Conservation (phyloP, 257 asterid genomes). For the Solanum etuberosum region DNA sequence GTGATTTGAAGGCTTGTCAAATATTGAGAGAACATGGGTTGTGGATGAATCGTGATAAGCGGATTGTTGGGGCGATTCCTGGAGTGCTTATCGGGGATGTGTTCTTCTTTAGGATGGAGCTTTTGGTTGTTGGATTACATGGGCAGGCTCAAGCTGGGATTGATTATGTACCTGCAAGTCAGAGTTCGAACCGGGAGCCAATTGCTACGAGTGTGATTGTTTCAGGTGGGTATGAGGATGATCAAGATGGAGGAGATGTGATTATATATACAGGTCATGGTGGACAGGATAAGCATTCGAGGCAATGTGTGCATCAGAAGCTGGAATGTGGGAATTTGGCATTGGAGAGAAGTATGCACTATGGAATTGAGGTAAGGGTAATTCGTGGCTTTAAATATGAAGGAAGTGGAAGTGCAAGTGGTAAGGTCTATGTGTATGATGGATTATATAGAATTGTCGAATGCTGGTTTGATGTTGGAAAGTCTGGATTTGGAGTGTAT, state of each 20-base stretch:
- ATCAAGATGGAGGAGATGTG: slow-evolving; percentile 71
- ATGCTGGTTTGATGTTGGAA: slow-evolving; percentile 75
- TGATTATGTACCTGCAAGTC: slow-evolving; percentile 58
- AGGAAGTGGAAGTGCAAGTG: slow-evolving; percentile 61
- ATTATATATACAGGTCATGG: slow-evolving; percentile 92
- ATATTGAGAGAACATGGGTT: slow-evolving; percentile 42
- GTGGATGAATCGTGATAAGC: slow-evolving; percentile 72
- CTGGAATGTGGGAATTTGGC: slow-evolving; percentile 81
- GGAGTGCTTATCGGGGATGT: slow-evolving; percentile 68
- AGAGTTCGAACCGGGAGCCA: slow-evolving; percentile 79
- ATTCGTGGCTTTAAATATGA: slow-evolving; percentile 73
- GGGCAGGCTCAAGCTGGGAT: slow-evolving; percentile 91
- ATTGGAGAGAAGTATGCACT: slow-evolving; percentile 72
- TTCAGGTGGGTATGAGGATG: slow-evolving; percentile 92
- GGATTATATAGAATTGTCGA: slow-evolving; percentile 56
- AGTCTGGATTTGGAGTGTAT: slow-evolving; percentile 69
- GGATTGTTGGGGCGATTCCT: slow-evolving; percentile 73
- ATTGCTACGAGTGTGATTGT: slow-evolving; percentile 84
- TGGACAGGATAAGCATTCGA: slow-evolving; percentile 58
- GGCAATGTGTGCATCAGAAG: slow-evolving; percentile 69
- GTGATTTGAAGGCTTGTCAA: slow-evolving; percentile 61
- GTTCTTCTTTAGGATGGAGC: slow-evolving; percentile 76
- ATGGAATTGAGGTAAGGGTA: slow-evolving; percentile 78
- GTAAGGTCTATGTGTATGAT: slow-evolving; percentile 77
- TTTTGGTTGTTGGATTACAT: slow-evolving; percentile 74